These are phyloP conservation scores for Pichia sp. DNA, from an alignment of 1,139 yeast species.

Conservation along the genomic window DNA sequence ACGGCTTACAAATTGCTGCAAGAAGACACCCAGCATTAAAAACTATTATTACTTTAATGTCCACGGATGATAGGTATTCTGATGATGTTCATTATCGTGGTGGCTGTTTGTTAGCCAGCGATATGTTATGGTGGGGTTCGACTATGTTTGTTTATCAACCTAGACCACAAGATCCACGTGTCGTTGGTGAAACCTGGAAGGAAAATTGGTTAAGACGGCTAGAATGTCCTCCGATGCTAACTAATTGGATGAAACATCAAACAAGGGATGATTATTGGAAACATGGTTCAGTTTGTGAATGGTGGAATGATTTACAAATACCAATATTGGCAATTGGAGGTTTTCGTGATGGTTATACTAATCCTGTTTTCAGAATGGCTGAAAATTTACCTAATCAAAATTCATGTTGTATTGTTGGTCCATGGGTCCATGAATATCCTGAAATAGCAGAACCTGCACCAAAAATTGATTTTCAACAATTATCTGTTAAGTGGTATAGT, in stretches of 20 bases:
- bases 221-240: slow-evolving; percentile 33
- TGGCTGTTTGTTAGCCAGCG: slow-evolving; percentile 37
- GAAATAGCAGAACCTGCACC: slow-evolving; percentile 41
- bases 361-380: slow-evolving; percentile 36
- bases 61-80: slow-evolving; percentile 39
- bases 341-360: slow-evolving; percentile 40
- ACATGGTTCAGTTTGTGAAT: slow-evolving; percentile 38
- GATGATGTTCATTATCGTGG: slow-evolving; percentile 42
- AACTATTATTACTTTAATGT: slow-evolving; percentile 36
- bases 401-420: slow-evolving; percentile 34
- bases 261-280: slow-evolving; percentile 39
- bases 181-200: slow-evolving; percentile 35
- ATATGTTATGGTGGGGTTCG: slow-evolving; percentile 43
- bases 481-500: slow-evolving; percentile 35
- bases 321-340: slow-evolving; percentile 40
- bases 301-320: slow-evolving; percentile 33
- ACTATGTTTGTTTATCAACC: slow-evolving; percentile 38
- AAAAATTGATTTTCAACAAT: slow-evolving; percentile 36
- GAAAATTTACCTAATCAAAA: slow-evolving; percentile 31
- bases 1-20: slow-evolving; percentile 38
- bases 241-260: slow-evolving; percentile 37
- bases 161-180: slow-evolving; percentile 37
- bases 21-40: slow-evolving; percentile 39
- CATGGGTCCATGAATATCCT: slow-evolving; percentile 43
- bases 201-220: slow-evolving; percentile 35